Conservation (phyloP, 1,139 yeast genomes). For the Schizosaccharomyces versatilis region DNA sequence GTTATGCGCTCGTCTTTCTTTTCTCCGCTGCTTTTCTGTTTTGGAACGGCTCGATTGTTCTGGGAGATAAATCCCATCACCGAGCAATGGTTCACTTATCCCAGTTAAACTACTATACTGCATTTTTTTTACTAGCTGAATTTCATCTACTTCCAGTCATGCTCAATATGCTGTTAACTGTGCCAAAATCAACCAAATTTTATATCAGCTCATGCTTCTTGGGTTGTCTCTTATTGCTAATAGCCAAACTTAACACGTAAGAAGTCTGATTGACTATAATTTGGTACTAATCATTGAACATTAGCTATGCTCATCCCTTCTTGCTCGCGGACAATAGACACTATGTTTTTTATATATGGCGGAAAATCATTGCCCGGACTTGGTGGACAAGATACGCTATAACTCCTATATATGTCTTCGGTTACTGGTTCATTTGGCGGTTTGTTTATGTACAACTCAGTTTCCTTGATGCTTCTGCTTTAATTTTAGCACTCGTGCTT, state of each 20-base stretch:
- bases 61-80: conserved; percentile 81
- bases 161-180: too few species aligned
- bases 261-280: background rate
- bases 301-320: conserved; percentile 48
- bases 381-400: conserved; percentile 25
- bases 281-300: background rate
- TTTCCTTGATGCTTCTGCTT: conserved; percentile 22
- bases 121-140: conserved; percentile 26
- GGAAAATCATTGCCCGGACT: conserved; percentile 30
- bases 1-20: conserved; percentile 22
- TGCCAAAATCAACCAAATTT: too few species aligned
- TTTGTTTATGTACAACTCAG: conserved; percentile 15
- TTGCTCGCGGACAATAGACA: conserved; percentile 86
- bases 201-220: background rate
- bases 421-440: conserved; percentile 24
- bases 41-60: conserved; percentile 53
- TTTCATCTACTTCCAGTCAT: too few species aligned
- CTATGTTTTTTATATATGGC: conserved; percentile 59
- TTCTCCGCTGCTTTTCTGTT: conserved; percentile 35
- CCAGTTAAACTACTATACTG: conserved; percentile 57
- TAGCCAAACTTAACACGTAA: background rate
- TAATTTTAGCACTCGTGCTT: conserved; percentile 29
- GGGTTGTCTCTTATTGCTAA: background rate
- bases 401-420: conserved; percentile 53
- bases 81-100: conserved; percentile 46